Percentiles rank a stretch among this genome's conserved stretches.
Conservation (phyloP, 108 stramenopile genomes). For the Fragilaria crotonensis region DNA sequence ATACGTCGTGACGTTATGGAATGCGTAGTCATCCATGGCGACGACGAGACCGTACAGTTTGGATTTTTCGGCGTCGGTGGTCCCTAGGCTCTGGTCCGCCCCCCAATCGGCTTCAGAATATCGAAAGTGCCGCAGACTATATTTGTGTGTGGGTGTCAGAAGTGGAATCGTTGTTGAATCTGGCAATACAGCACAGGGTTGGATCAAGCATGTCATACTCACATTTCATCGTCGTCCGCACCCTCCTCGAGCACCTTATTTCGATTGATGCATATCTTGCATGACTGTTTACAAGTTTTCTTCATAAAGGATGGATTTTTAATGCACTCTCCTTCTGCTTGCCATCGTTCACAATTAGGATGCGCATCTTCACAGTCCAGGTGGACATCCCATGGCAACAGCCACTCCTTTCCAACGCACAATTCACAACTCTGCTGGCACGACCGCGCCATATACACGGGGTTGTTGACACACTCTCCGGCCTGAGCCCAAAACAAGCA, state of each 20-base stretch:
- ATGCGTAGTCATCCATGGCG: neutral
- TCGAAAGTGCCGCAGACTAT: neutral
- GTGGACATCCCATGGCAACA: neutral
- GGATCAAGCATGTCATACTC: neutral
- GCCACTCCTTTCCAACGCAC: neutral
- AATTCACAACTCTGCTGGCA: slow-evolving; percentile 2
- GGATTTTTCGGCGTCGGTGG: neutral
- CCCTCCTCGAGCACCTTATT: neutral
- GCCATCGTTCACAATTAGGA: neutral
- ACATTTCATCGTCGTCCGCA: neutral
- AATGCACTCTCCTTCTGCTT: neutral
- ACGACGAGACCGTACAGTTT: neutral
- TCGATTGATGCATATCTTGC: neutral
- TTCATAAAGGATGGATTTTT: neutral
- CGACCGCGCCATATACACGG: slow-evolving; percentile 1
- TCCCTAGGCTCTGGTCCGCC: neutral
- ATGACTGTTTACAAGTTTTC: neutral
- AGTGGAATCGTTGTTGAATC: neutral
- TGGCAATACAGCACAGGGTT: too few species aligned
- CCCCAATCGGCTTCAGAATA: neutral
- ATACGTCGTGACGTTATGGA: neutral
- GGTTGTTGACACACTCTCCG: slow-evolving; percentile 11
- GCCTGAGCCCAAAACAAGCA: slow-evolving; percentile 5
- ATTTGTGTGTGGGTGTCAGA: neutral
- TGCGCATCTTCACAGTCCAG: neutral